Evolutionary conservation across 2,329 filamentous ascomycete species (phyloP).

Genomic region (Colletotrichum karsti): DNA sequence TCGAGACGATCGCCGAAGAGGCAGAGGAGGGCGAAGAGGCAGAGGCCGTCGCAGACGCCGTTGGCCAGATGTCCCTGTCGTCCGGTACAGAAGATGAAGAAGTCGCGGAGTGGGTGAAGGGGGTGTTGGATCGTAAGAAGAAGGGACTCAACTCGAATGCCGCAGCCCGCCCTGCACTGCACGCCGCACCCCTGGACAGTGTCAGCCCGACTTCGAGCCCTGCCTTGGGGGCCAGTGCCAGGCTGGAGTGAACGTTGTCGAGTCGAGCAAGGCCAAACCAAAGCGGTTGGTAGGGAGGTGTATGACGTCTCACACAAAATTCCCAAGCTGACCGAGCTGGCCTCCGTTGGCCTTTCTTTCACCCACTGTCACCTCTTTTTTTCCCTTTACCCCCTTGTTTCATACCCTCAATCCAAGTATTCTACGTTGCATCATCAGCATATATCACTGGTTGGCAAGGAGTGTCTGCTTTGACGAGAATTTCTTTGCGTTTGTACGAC

Average conservation of each 20-base stretch:
- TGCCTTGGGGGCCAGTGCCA: neutral
- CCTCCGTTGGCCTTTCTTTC: slow-evolving; percentile 21
- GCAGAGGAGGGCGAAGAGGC: slow-evolving; percentile 68
- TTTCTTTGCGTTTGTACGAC: neutral
- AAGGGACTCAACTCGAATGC: slow-evolving; percentile 60
- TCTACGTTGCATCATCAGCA: slow-evolving; percentile 27
- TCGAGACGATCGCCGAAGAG: slow-evolving; percentile 77
- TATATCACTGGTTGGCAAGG: slow-evolving; percentile 16
- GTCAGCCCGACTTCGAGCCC: slow-evolving; percentile 65
- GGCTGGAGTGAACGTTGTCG: neutral
- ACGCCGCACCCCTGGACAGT: slow-evolving; percentile 84
- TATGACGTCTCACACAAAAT: slow-evolving; percentile 6
- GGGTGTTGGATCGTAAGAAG: slow-evolving; percentile 73
- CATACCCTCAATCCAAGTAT: slow-evolving; percentile 28
- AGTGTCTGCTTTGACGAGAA: neutral
- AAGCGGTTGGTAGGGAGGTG: slow-evolving; percentile 28
- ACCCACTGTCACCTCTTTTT: slow-evolving; percentile 4
- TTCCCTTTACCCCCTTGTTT: slow-evolving; percentile 26
- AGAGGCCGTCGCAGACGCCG: slow-evolving; percentile 51
- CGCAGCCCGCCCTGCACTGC: slow-evolving; percentile 79
- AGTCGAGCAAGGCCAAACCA: neutral
- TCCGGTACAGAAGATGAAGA: slow-evolving; percentile 72
- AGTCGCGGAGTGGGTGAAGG: slow-evolving; percentile 85
- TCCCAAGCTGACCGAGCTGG: slow-evolving; percentile 25
- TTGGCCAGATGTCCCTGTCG: slow-evolving; percentile 53